phyloP scores from a whole-genome alignment of 2,329 filamentous ascomycete genomes.

The Calonectria hawksworthii region DNA sequence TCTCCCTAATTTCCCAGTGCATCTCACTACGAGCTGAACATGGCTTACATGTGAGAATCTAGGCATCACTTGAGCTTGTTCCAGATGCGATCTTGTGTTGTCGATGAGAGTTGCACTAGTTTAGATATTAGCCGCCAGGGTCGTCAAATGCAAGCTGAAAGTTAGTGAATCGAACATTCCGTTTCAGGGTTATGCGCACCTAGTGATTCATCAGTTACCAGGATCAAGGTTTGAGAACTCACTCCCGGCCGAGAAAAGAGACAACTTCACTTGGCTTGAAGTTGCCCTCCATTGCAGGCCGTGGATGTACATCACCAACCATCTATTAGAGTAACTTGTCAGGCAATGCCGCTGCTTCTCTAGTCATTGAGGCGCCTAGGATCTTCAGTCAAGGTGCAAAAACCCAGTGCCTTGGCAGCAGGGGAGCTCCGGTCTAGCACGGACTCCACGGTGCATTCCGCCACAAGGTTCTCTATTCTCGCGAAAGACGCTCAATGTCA shows the following conservation, averaged over 20 bases:
- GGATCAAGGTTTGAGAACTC: slow-evolving; percentile 32
- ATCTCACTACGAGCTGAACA: neutral
- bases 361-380: neutral
- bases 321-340: neutral
- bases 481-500: neutral
- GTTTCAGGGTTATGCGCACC: slow-evolving; percentile 20
- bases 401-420: neutral
- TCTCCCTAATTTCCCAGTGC: neutral
- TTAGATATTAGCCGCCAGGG: neutral
- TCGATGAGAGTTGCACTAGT: neutral
- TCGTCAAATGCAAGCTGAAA: neutral
- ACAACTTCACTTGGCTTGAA: slow-evolving; percentile 16
- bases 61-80: neutral
- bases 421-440: neutral
- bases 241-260: slow-evolving; percentile 24
- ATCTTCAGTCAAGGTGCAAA: neutral
- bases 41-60: neutral
- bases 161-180: slow-evolving; percentile 4
- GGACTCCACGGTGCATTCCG: neutral
- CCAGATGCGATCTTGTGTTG: neutral
- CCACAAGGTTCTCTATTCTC: neutral
- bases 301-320: slow-evolving; percentile 7
- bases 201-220: slow-evolving; percentile 23
- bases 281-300: slow-evolving; percentile 1
- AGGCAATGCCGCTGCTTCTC: neutral